These are phyloP conservation scores for Coniochaeta sp. DNA, from an alignment of 2,329 filamentous ascomycete genomes.

Conservation along the genomic window DNA sequence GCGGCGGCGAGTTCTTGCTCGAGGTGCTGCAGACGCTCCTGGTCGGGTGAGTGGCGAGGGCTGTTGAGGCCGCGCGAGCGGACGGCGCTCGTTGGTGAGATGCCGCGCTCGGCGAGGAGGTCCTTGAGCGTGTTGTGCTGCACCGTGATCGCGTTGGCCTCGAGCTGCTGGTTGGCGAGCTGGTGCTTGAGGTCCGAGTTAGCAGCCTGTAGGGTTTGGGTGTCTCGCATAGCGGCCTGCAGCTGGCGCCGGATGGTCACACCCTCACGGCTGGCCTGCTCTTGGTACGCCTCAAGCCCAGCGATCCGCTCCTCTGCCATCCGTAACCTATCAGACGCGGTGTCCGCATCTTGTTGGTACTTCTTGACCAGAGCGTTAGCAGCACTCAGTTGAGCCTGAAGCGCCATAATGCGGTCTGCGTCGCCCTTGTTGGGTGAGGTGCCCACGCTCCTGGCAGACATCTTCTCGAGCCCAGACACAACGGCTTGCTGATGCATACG, in stretches of 20 bases:
- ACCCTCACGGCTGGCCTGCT: conserved; percentile 90
- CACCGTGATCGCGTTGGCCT: conserved; percentile 87
- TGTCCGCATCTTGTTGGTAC: conserved; percentile 83
- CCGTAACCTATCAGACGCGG: conserved; percentile 79
- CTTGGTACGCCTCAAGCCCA: conserved; percentile 92
- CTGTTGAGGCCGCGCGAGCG: conserved; percentile 67
- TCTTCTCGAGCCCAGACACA: conserved; percentile 72
- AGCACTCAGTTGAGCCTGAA: conserved; percentile 73
- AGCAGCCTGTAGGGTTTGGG: conserved; percentile 70
- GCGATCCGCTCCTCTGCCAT: conserved; percentile 95
- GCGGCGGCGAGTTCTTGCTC: conserved; percentile 80
- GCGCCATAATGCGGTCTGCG: conserved; percentile 60
- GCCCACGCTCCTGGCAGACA: conserved; percentile 47
- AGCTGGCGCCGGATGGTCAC: conserved; percentile 85
- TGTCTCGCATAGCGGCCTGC: conserved; percentile 75
- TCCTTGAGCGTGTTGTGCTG: conserved; percentile 93
- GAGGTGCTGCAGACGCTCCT: conserved; percentile 71
- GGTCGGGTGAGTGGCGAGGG: conserved; percentile 75
- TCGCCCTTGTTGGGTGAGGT: conserved; percentile 37
- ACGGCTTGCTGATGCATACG: conserved; percentile 78
- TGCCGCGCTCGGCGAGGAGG: conserved; percentile 80
- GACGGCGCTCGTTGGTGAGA: conserved; percentile 67
- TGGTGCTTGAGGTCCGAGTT: conserved; percentile 79
- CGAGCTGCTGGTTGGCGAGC: conserved; percentile 78
- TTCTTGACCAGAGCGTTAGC: conserved; percentile 77